Evolutionary conservation across 805 yeast species (phyloP), one percentile per base, ranked within the genome.

Genomic region (Deakozyma indianensis): DNA sequence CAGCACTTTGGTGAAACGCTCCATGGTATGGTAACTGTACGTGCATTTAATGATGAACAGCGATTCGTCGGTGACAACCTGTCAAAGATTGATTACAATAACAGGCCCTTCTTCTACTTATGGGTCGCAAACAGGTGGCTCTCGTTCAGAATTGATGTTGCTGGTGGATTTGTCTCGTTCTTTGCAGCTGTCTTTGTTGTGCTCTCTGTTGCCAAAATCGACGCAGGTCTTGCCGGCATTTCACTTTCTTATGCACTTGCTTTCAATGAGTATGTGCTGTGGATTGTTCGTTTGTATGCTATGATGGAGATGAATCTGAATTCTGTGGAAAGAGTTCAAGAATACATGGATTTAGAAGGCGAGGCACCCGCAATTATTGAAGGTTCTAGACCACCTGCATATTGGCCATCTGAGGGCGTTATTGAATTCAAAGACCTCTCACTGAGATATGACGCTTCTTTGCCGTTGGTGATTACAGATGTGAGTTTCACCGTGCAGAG

Each of bases 81-180:
- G 68, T 68, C 68, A 51, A 78, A 78, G 47, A 80, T 92, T 49
- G 97, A 92, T 62, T 71, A 73, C 44, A 87, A 87, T 62, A 88
- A 85, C 61, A 74, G 83, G 51, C 96, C 97, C 9, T 90, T 88
- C 68, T 86, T 86, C 65, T 88, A 85, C 64, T 72, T 90, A 62
- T 92, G 97, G 97, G 83, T 86, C 42, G 78, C 94, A 35, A 92
- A 92, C 64, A 75, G 97, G 65, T 90, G 98, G 98, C 71, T 90
- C 55, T 71, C 92, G 18, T 75, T 81, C 58, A 78, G 97, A 63
- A 77, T 85, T 47, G 94, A 86, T 60, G 60, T 79, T 41, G 80
- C 87, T 49, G 96, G 97, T 50, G 80, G 94, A 0, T 61, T 80
- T 46, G 86, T 90, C 43, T 74, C 85, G 51, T 77, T 90, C 50